These are phyloP conservation scores for Termitomyces sp. DNA, from an alignment of 768 basidiomycete species.

Conservation along the genomic window DNA sequence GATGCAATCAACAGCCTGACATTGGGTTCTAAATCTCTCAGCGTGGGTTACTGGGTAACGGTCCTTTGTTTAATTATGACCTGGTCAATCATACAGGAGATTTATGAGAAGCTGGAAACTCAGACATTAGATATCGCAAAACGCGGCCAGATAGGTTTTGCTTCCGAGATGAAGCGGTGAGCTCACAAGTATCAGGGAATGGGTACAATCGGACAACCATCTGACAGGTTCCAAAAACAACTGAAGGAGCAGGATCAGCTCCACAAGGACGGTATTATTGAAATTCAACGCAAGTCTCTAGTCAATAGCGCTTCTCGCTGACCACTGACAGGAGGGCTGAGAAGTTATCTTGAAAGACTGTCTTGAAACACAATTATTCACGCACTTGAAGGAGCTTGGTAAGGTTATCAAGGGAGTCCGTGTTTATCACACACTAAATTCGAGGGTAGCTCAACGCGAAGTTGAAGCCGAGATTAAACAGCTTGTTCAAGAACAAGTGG, in stretches of 20 bases:
- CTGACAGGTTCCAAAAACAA: conserved; percentile 39
- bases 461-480: conserved; percentile 45
- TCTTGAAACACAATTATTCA: conserved; percentile 39
- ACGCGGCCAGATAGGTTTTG: conserved; percentile 33
- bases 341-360: conserved; percentile 46
- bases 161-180: conserved; percentile 39
- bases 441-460: conserved; percentile 40
- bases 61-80: not conserved
- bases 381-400: conserved; percentile 45
- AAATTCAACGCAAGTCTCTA: conserved; percentile 43
- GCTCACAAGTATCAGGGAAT: conserved; percentile 8
- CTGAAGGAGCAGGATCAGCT: conserved; percentile 39
- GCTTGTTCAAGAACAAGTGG: conserved; percentile 49
- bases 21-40: conserved; percentile 25
- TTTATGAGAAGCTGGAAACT: conserved; percentile 40
- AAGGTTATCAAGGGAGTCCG: conserved; percentile 6
- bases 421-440: not conserved
- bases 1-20: conserved; percentile 22
- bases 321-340: not conserved
- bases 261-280: conserved; percentile 40
- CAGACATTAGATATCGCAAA: conserved; percentile 42
- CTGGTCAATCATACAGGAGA: conserved; percentile 25
- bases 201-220: not conserved
- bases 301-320: not conserved
- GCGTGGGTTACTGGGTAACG: conserved; percentile 17